Percentiles rank a stretch among this genome's conserved stretches.
Evolutionary conservation across 2,329 filamentous ascomycete species (phyloP).

Genomic region (Fusarium sp.): DNA sequence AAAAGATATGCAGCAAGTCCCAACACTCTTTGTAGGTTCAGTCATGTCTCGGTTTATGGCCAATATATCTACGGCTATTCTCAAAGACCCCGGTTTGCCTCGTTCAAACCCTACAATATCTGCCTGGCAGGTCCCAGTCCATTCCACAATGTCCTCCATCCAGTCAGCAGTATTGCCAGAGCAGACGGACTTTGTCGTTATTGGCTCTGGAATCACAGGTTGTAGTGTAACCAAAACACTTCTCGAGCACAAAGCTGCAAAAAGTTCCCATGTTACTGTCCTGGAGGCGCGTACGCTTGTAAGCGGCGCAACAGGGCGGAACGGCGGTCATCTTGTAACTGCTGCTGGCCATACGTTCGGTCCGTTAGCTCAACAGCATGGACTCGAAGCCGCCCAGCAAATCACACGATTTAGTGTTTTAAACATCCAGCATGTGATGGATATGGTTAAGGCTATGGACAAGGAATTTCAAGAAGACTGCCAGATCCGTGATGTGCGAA

Average conservation of each 20-base stretch:
- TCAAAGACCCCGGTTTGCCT: constrained; percentile 42
- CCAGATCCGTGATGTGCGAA: constrained; percentile 3
- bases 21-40: background rate
- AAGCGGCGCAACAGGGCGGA: constrained; percentile 49
- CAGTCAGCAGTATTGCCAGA: constrained; percentile 39
- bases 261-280: constrained; percentile 29
- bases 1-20: too few relatives aligned
- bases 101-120: constrained; percentile 40
- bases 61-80: background rate
- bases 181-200: constrained; percentile 42
- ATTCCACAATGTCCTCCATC: constrained; percentile 35
- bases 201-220: constrained; percentile 49
- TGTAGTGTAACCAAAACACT: constrained; percentile 44
- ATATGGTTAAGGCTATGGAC: background rate
- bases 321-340: constrained; percentile 45
- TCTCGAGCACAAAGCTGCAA: constrained; percentile 29
- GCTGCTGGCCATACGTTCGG: constrained; percentile 41
- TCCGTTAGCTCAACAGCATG: constrained; percentile 37
- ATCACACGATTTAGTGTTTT: constrained; percentile 26
- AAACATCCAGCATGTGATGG: constrained; percentile 8
- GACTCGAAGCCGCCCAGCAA: constrained; percentile 14
- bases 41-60: background rate
- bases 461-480: background rate
- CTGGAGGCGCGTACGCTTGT: constrained; percentile 46
- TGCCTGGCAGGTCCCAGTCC: constrained; percentile 43